Evolutionary conservation across 495 filamentous ascomycete species (phyloP).

Genomic region (Talaromyces stipitatus): DNA sequence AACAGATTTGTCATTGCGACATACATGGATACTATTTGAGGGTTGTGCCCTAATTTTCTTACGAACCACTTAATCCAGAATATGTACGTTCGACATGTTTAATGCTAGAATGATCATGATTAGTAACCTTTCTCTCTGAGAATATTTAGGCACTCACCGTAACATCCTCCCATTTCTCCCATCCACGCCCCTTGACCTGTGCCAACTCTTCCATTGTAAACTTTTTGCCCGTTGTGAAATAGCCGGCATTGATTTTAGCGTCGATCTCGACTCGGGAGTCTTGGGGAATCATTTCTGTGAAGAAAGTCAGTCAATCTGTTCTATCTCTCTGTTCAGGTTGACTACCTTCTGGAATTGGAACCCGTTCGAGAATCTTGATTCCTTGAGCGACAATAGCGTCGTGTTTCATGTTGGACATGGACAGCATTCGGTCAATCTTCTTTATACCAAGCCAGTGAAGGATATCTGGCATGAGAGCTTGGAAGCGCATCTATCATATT

Average conservation of each 20-base stretch:
- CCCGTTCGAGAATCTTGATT: slow-evolving; percentile 86
- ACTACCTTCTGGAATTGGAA: slow-evolving; percentile 75
- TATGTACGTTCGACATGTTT: neutral
- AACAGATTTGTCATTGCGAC: too few species aligned
- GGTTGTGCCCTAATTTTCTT: too few species aligned
- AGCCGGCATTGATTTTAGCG: slow-evolving; percentile 95
- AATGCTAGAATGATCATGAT: neutral
- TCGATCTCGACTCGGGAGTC: slow-evolving; percentile 97
- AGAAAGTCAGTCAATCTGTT: neutral
- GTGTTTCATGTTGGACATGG: slow-evolving; percentile 99
- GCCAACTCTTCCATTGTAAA: slow-evolving; percentile 81
- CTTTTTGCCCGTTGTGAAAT: slow-evolving; percentile 87
- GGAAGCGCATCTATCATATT: slow-evolving; percentile 74
- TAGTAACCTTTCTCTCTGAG: neutral
- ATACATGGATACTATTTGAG: too few species aligned
- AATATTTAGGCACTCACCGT: neutral
- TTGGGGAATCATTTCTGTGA: slow-evolving; percentile 71
- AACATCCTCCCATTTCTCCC: slow-evolving; percentile 71
- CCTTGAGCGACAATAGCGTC: slow-evolving; percentile 96
- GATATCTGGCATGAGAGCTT: slow-evolving; percentile 98
- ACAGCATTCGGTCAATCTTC: slow-evolving; percentile 98
- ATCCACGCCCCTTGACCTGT: slow-evolving; percentile 80
- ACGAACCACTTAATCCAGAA: neutral
- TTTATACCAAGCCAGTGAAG: slow-evolving; percentile 97
- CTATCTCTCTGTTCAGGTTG: neutral